Conservation (phyloP, 1,284 basidiomycete genomes). For the Mrakiaceae sp. region DNA sequence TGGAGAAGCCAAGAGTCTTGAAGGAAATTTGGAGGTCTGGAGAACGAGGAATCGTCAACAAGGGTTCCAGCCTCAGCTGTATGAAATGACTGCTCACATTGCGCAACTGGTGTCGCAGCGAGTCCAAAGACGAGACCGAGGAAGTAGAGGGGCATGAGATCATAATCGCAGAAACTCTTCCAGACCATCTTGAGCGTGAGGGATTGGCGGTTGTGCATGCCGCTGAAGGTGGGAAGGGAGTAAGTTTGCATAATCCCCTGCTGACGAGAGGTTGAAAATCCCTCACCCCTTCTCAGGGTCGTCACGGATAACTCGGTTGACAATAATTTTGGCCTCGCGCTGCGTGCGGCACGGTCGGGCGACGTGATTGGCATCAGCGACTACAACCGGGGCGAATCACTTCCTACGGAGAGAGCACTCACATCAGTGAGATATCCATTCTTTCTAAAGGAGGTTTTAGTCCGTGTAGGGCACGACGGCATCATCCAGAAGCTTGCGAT, state of each 20-base stretch:
- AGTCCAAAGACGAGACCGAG: slow-evolving; percentile 24
- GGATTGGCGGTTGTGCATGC: slow-evolving; percentile 68
- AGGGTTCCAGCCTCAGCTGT: slow-evolving; percentile 52
- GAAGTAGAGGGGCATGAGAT: slow-evolving; percentile 36
- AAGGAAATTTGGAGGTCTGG: slow-evolving; percentile 24
- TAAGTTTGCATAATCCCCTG: neutral
- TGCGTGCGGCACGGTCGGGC: slow-evolving; percentile 29
- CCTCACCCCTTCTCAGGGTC: slow-evolving; percentile 37
- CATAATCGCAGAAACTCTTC: slow-evolving; percentile 30
- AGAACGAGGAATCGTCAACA: slow-evolving; percentile 23
- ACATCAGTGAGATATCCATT: slow-evolving; percentile 36
- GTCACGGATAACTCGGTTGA: slow-evolving; percentile 53
- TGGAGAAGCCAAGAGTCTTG: slow-evolving; percentile 27
- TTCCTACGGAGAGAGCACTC: slow-evolving; percentile 27
- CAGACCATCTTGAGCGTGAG: slow-evolving; percentile 46
- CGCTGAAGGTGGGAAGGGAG: slow-evolving; percentile 22
- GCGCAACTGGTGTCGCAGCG: no score
- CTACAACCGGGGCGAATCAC: slow-evolving; percentile 54
- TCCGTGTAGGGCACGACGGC: slow-evolving; percentile 32
- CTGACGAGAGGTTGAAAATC: neutral
- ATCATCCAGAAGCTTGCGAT: slow-evolving; percentile 52
- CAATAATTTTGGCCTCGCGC: slow-evolving; percentile 46
- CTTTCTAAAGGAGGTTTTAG: slow-evolving; percentile 22
- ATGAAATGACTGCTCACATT: slow-evolving; percentile 23
- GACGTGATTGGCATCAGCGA: slow-evolving; percentile 55